These are phyloP conservation scores for Metschnikowia orientalis DNA, from an alignment of 805 yeast species.

Conservation along the genomic window DNA sequence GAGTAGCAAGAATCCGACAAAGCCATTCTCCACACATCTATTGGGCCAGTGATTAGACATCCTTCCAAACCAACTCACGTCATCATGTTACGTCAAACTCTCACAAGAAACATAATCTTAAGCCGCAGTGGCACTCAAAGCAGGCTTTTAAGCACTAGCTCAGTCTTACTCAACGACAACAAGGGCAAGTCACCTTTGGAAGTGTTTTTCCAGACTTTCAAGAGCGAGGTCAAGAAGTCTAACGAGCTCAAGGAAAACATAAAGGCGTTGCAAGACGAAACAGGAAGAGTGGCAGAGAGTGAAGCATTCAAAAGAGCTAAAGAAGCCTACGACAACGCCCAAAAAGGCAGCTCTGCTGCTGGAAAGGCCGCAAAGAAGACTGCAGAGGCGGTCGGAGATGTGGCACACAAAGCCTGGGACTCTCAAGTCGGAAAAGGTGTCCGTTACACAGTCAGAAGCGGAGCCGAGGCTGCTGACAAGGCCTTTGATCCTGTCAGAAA, in stretches of 20 bases:
- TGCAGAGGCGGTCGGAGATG: slow-evolving; percentile 89
- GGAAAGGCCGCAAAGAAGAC: slow-evolving; percentile 77
- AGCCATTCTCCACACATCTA: not conserved
- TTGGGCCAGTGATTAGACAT: no score
- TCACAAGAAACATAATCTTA: slow-evolving; percentile 12
- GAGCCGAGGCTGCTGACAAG: slow-evolving; percentile 84
- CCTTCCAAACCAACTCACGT: not conserved
- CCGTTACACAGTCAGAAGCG: slow-evolving; percentile 73
- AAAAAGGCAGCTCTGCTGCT: slow-evolving; percentile 62
- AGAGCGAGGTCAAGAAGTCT: slow-evolving; percentile 84
- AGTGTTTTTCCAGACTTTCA: slow-evolving; percentile 90
- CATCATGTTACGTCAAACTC: slow-evolving; percentile 16
- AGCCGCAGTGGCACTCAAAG: slow-evolving; percentile 4
- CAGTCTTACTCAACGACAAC: slow-evolving; percentile 11
- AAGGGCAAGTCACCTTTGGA: slow-evolving; percentile 67
- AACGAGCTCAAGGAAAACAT: slow-evolving; percentile 87
- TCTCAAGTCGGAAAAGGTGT: slow-evolving; percentile 88
- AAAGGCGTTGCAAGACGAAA: slow-evolving; percentile 92
- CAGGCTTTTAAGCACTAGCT: slow-evolving; percentile 12
- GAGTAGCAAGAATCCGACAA: not conserved
- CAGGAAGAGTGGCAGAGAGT: slow-evolving; percentile 89
- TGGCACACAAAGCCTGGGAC: slow-evolving; percentile 92
- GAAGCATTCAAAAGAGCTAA: slow-evolving; percentile 91
- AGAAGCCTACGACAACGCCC: slow-evolving; percentile 87
- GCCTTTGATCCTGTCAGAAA: slow-evolving; percentile 90